Percentiles rank a stretch among this genome's conserved stretches.
phyloP scores from a whole-genome alignment of 2,329 filamentous ascomycete species.

The Lachnum nothofagi region DNA sequence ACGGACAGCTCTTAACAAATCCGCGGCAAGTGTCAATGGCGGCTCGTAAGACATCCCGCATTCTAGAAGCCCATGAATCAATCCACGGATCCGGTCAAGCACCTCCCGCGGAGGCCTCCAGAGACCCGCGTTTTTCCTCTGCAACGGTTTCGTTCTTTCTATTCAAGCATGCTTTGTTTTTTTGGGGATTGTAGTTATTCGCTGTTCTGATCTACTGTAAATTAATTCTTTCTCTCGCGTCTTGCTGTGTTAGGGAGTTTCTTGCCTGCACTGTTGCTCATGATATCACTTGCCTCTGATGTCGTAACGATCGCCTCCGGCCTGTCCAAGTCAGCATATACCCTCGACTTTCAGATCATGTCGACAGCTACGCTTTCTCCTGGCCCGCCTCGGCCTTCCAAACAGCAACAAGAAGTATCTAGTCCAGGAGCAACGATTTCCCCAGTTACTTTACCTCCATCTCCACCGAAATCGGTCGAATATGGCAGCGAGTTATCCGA shows the following conservation, averaged over 20 bases:
- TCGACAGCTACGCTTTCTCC: slow-evolving; percentile 5
- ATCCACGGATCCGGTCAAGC: slow-evolving; percentile 5
- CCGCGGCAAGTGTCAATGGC: no score
- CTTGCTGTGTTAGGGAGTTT: neutral
- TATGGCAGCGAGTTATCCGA: slow-evolving; percentile 22
- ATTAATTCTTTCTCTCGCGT: neutral
- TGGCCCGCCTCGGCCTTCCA: neutral
- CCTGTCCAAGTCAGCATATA: neutral
- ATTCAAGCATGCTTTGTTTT: no score
- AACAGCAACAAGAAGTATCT: neutral
- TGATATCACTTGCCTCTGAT: no score
- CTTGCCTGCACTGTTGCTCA: no score
- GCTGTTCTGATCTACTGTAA: neutral
- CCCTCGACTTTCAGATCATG: neutral
- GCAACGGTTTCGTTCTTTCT: no score
- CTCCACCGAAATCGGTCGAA: slow-evolving; percentile 29
- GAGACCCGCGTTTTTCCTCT: no score
- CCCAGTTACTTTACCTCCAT: slow-evolving; percentile 21
- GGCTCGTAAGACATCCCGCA: slow-evolving; percentile 14
- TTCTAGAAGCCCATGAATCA: slow-evolving; percentile 9
- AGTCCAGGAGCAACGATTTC: neutral
- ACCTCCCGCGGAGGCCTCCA: no score
- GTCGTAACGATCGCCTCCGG: no score
- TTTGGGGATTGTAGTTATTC: no score
- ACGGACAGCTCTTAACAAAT: no score